These are phyloP conservation scores for Kondoa malvinella DNA, from an alignment of 768 basidiomycete genomes.

Conservation along the genomic window DNA sequence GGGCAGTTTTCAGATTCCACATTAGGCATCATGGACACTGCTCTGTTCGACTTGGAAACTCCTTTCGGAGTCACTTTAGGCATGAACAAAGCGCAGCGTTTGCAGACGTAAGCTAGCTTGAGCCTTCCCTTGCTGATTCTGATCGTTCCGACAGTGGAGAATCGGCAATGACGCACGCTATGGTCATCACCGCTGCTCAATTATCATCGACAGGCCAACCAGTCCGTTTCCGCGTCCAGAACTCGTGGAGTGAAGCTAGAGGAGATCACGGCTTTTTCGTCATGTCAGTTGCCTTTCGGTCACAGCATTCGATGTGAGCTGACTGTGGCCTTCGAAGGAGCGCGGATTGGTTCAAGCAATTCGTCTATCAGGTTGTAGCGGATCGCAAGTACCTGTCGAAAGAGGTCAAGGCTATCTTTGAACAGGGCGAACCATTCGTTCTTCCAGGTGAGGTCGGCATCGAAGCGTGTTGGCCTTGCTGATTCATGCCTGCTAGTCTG, in stretches of 20 bases:
- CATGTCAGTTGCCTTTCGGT: too few species aligned
- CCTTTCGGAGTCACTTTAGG: slow-evolving; percentile 66
- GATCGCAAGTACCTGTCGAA: slow-evolving; percentile 36
- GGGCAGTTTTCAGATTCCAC: slow-evolving; percentile 59
- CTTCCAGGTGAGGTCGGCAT: too few species aligned
- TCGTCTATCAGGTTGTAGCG: slow-evolving; percentile 77
- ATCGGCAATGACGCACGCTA: slow-evolving; percentile 83
- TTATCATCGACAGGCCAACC: slow-evolving; percentile 41
- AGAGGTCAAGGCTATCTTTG: not conserved
- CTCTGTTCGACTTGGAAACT: slow-evolving; percentile 35
- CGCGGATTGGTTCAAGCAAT: slow-evolving; percentile 67
- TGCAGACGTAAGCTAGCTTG: slow-evolving; percentile 38
- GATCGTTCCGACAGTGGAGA: slow-evolving; percentile 37
- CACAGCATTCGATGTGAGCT: slow-evolving; percentile 36
- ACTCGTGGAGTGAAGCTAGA: slow-evolving; percentile 61
- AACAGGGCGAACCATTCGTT: not conserved
- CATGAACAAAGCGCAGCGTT: slow-evolving; percentile 66
- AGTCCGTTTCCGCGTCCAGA: slow-evolving; percentile 89
- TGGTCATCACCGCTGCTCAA: slow-evolving; percentile 21
- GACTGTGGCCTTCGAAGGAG: not conserved
- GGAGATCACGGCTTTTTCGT: not conserved
- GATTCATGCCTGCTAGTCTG: too few species aligned
- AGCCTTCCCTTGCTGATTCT: not conserved
- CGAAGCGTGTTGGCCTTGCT: too few species aligned
- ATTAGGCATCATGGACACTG: slow-evolving; percentile 68